Conservation (phyloP, 225 moss, liverwort and hornwort species). For the Neckera pumila region DNA sequence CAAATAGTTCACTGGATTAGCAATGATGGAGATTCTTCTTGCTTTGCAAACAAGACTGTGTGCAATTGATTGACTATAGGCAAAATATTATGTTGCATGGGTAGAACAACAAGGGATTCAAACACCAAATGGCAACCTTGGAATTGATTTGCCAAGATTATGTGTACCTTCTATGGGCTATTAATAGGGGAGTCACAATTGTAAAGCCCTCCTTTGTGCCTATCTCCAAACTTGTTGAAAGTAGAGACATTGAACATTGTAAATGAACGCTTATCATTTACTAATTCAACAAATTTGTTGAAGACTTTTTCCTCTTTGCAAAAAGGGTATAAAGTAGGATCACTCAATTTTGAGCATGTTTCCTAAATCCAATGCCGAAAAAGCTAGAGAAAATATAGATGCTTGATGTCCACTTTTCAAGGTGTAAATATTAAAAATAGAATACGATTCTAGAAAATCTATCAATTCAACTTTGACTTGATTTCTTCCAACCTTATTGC, state of each 20-base stretch:
- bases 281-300: rapidly evolving
- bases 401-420: too few species aligned
- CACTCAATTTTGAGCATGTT: neutral
- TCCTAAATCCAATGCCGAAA: rapidly evolving
- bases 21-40: neutral
- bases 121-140: rapidly evolving
- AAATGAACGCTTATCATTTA: rapidly evolving
- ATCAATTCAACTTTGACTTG: too few species aligned
- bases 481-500: too few species aligned
- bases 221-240: rapidly evolving
- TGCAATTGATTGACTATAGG: neutral
- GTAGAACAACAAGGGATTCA: neutral
- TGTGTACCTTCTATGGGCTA: rapidly evolving
- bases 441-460: too few species aligned
- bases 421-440: too few species aligned
- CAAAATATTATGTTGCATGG: neutral
- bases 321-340: rapidly evolving
- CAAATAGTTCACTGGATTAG: neutral
- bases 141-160: rapidly evolving
- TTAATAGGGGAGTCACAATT: rapidly evolving
- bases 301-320: neutral
- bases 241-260: rapidly evolving
- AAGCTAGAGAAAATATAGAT: too few species aligned
- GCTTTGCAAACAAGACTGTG: neutral
- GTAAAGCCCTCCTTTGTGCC: rapidly evolving